Percentiles rank a stretch among this genome's conserved stretches.
phyloP scores from a whole-genome alignment of 257 asterid genomes.

The Salvia rosmarinus region DNA sequence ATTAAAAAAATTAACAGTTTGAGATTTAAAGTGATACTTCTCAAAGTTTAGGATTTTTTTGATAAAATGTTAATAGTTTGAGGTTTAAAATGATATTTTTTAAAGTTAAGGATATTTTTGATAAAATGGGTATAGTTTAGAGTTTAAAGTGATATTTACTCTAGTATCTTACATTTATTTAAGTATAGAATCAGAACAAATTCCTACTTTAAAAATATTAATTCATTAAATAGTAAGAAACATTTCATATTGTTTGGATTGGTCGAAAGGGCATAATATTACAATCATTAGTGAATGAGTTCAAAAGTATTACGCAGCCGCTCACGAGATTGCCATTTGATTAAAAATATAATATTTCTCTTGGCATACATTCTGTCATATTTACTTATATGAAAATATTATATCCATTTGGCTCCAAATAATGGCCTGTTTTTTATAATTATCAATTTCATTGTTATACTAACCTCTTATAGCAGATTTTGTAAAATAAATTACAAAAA shows the following conservation, averaged over 20 bases:
- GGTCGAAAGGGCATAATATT: conserved; percentile 31
- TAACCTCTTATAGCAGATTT: not conserved
- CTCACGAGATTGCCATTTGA: not conserved
- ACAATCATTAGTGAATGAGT: conserved; percentile 8
- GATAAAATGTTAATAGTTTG: too few species aligned
- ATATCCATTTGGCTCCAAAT: not conserved
- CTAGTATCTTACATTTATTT: too few species aligned
- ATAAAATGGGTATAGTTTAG: too few species aligned
- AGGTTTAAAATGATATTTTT: too few species aligned
- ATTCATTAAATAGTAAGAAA: conserved; percentile 8
- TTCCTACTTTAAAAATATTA: not conserved
- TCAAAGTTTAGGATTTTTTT: too few species aligned
- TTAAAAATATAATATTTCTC: not conserved
- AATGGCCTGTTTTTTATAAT: not conserved
- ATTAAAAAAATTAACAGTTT: too few species aligned
- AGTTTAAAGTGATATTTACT: too few species aligned
- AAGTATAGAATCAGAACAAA: not conserved
- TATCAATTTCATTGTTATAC: not conserved
- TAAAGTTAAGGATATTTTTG: too few species aligned
- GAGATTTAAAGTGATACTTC: too few species aligned
- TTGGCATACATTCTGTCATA: conserved; percentile 1
- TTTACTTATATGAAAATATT: not conserved
- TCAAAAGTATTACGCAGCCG: conserved; percentile 26
- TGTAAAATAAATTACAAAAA: not conserved
- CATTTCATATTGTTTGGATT: not conserved